Conservation (phyloP, 2,329 filamentous ascomycete genomes). For the Xylogone sp. region DNA sequence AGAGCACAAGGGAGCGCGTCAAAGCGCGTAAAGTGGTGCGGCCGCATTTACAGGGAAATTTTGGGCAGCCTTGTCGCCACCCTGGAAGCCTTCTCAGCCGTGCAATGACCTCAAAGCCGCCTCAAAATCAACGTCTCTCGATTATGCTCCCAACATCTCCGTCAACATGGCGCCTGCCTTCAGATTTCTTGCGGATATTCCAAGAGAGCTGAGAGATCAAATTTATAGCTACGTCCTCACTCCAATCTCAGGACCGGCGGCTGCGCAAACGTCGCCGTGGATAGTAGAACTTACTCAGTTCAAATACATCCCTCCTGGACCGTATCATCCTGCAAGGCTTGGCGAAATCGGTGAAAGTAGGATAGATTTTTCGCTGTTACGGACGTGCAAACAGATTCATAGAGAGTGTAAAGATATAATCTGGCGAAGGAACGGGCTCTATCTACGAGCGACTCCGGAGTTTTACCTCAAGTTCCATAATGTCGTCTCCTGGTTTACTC, state of each 20-base stretch:
- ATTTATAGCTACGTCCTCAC: constrained; percentile 23
- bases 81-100: neutral
- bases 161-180: constrained; percentile 10
- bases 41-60: neutral
- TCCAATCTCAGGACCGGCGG: constrained; percentile 14
- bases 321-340: neutral
- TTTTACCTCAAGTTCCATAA: constrained; percentile 14
- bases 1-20: neutral
- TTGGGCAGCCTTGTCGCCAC: neutral
- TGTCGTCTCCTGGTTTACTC: neutral
- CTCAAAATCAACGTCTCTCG: neutral
- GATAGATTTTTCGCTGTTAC: constrained; percentile 17
- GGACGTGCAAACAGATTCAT: constrained; percentile 26
- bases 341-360: neutral
- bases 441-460: constrained; percentile 12
- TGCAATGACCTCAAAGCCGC: neutral
- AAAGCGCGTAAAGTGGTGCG: constrained; percentile 23
- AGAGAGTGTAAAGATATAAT: constrained; percentile 26
- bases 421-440: constrained; percentile 21
- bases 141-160: neutral
- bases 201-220: constrained; percentile 25
- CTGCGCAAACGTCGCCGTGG: constrained; percentile 21
- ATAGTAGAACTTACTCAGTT: constrained; percentile 20
- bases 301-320: neutral
- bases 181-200: constrained; percentile 19